Evolutionary conservation across 371 early-diverging fungal species (phyloP), one percentile per base, ranked within the genome.

Genomic region (Haplosporangium sp.): DNA sequence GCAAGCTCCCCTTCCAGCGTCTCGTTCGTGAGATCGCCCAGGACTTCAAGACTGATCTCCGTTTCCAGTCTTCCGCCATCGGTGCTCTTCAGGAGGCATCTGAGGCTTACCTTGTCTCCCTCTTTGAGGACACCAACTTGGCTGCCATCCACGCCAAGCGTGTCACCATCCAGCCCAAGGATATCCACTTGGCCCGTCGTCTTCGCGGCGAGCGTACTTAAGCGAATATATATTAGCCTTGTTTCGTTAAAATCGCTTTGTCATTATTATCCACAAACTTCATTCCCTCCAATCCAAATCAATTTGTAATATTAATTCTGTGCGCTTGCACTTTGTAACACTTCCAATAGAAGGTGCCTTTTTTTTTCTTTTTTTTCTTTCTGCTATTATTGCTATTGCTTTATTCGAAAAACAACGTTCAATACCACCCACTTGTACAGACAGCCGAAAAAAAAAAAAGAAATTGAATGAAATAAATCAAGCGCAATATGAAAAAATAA

Each of bases 91-190:
- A 99, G 89, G 99, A 99, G 89, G 98, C 99, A 68, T 89, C 97
- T 61, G 99, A 99, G 89, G 96, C 97, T 63, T 99, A 98, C 90
- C 92, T 99, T 67, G 98, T 97, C 71, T 86, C 90, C 37, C 89
- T 99, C 65, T 99, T 99, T 85, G 98, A 98, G 85, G 97, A 99
- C 89, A 98, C 98, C 83, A 96, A 98, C 92, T 90, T 97, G 87
- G 97, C 98, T 75, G 99, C 99, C 83, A 97, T 98, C 88, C 99
- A 99, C 91, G 99, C 98, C 85, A 98, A 98, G 92, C 95, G 99
- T 88, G 99, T 99, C 83, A 99, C 99, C 86, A 98, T 99, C 89
- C 97, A 98, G 90, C 97, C 97, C 84, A 97, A 97, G 92, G 99
- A 99, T 89, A 96, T 99, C 82, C 96, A 98, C 86, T 91, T 99